Base-by-base conservation (phyloP, 2,329 filamentous ascomycete genomes). In the Pseudogymnoascus sp. region DNA sequence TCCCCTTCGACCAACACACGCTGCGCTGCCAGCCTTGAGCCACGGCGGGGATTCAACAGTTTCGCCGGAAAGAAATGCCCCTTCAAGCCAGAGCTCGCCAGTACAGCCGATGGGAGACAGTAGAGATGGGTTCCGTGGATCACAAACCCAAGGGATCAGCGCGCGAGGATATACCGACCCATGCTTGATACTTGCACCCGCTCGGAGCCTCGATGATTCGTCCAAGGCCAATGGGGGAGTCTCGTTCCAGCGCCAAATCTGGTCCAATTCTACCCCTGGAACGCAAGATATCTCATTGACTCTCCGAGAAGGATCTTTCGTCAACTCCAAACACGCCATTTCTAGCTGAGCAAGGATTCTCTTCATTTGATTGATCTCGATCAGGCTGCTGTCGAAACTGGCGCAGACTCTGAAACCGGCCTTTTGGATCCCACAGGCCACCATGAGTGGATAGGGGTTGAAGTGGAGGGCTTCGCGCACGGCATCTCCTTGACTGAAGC, bases 371-470 rank as follows among this genome's bases (percentile, higher is more conserved):
- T 65, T 10, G 1, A 69, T 63, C 35, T 71, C 66, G 19, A 78
- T 68, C n/a, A 77, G 35, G 19, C 67, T 72, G 61, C 66, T 73
- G 45, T 79, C 77, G 38, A 78, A 79, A 65, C 73, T 78, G 1
- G 77, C 77, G 21, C 74, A 75, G 10, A 78, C 72, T 62, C 75
- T 69, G 62, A 80, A 76, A 1, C 78, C 77, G 6, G 66, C 73
- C 63, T 75, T 76, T 21, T 71, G 70, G 5, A 80, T 74, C 4
- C 76, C 76, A 66, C 73, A 80, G 2, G 72, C 78, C 21, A 81
- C 64, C 79, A 81, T 81, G 2, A 81, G 71, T 4, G 78, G 75
- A 63, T 81, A 81, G 0, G 78, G 74, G 61, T 78, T 80, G 68
- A 79, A 79, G 63, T 78, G 76, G 59, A 71, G 64, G 2, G 66